These are phyloP conservation scores for Talaromyces wortmannii DNA, from an alignment of 495 filamentous ascomycete genomes.

Conservation along the genomic window DNA sequence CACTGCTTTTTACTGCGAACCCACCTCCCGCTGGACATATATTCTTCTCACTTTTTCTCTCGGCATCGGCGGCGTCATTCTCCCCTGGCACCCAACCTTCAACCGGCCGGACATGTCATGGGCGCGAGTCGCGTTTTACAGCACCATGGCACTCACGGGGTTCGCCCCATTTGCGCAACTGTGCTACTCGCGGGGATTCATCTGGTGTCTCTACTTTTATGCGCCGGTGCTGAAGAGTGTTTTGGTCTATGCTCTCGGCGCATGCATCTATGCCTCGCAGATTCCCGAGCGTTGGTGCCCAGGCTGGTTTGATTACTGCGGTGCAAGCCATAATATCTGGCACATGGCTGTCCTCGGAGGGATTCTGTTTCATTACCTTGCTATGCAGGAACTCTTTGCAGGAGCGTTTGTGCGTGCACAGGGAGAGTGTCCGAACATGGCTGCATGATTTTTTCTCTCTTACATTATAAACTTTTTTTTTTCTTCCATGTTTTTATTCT, in stretches of 20 bases:
- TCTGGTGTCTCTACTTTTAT: slow-evolving; percentile 79
- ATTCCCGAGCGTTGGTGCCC: slow-evolving; percentile 90
- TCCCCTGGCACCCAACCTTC: slow-evolving; percentile 96
- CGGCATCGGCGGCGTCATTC: slow-evolving; percentile 79
- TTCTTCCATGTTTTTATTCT: neutral
- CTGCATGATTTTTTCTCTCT: neutral
- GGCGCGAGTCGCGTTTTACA: slow-evolving; percentile 87
- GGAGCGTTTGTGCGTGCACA: slow-evolving; percentile 69
- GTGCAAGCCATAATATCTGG: slow-evolving; percentile 96
- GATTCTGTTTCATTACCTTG: slow-evolving; percentile 93
- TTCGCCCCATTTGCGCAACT: slow-evolving; percentile 86
- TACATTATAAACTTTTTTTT: neutral
- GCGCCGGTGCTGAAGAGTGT: slow-evolving; percentile 80
- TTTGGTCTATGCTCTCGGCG: slow-evolving; percentile 77
- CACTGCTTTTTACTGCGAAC: slow-evolving; percentile 97
- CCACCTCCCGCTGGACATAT: slow-evolving; percentile 78
- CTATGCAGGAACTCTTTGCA: slow-evolving; percentile 93
- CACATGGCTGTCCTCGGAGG: slow-evolving; percentile 91
- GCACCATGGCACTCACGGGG: slow-evolving; percentile 81
- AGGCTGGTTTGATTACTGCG: slow-evolving; percentile 88
- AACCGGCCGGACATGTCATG: slow-evolving; percentile 90
- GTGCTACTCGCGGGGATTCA: slow-evolving; percentile 63
- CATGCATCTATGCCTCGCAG: slow-evolving; percentile 85
- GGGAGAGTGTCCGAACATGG: slow-evolving; percentile 39
- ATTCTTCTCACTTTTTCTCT: slow-evolving; percentile 75